These are phyloP conservation scores for Crithidia acanthocephali DNA, from an alignment of 208 protist genomes.

Conservation along the genomic window DNA sequence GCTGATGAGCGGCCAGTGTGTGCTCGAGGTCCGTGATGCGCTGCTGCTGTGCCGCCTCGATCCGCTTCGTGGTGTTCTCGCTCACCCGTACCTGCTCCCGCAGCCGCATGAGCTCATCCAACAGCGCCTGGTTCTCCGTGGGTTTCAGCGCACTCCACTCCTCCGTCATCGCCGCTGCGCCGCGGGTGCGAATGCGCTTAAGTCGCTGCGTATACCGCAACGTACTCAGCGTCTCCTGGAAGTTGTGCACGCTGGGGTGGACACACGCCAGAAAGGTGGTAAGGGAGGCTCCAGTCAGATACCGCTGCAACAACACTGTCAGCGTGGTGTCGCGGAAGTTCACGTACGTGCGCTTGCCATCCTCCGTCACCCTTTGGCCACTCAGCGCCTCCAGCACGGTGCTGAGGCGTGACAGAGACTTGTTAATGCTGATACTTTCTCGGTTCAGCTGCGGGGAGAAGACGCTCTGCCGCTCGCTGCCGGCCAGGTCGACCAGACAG, in stretches of 20 bases:
- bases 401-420: slow-evolving; percentile 85
- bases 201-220: slow-evolving; percentile 89
- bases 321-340: slow-evolving; percentile 90
- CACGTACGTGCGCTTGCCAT: slow-evolving; percentile 63
- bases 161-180: slow-evolving; percentile 27
- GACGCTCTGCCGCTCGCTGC: slow-evolving; percentile 83
- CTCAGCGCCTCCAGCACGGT: slow-evolving; percentile 89
- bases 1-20: slow-evolving; percentile 24
- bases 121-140: slow-evolving; percentile 51
- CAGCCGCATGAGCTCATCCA: slow-evolving; percentile 65
- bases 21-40: slow-evolving; percentile 56
- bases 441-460: slow-evolving; percentile 87
- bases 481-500: slow-evolving; percentile 90
- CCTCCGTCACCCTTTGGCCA: slow-evolving; percentile 42
- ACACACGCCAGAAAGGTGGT: slow-evolving; percentile 92
- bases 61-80: slow-evolving; percentile 25
- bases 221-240: slow-evolving; percentile 84
- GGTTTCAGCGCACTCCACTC: slow-evolving; percentile 46
- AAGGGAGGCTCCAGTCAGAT: slow-evolving; percentile 77
- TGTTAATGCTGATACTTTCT: slow-evolving; percentile 92
- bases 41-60: slow-evolving; percentile 41
- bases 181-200: slow-evolving; percentile 71
- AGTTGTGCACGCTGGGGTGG: slow-evolving; percentile 63
- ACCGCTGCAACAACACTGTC: slow-evolving; percentile 89
- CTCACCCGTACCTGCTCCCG: slow-evolving; percentile 47